Evolutionary conservation across 176 grass and related monocot species (phyloP).

Genomic region (Dendrocalamus sinicus): DNA sequence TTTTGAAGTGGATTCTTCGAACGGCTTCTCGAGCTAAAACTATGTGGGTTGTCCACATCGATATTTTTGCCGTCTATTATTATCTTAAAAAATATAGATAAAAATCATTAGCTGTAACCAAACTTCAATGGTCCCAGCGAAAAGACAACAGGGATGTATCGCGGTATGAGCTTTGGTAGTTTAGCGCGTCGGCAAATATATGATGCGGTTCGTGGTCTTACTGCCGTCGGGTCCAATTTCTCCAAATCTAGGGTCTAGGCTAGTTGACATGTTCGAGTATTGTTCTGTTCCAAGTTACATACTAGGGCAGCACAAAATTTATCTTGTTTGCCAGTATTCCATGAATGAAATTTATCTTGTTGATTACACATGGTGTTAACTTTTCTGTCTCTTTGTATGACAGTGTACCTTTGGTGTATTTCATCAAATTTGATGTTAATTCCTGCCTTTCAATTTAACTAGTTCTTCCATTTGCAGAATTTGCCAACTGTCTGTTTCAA

Average conservation of each 20-base stretch:
- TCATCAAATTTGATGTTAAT: background rate
- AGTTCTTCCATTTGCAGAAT: constrained; percentile 50
- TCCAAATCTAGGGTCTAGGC: background rate
- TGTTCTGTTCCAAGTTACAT: background rate
- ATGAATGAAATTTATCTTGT: background rate
- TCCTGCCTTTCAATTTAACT: background rate
- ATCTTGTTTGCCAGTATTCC: background rate
- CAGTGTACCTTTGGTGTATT: constrained; percentile 1
- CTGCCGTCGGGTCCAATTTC: background rate
- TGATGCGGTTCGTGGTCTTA: background rate
- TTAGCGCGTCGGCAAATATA: background rate
- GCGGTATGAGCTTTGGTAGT: no score
- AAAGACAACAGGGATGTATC: no score
- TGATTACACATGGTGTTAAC: background rate
- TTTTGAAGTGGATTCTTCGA: no score
- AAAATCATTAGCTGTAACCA: no score
- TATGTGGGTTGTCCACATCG: no score
- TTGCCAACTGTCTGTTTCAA: constrained; percentile 35
- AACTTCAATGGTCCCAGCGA: no score
- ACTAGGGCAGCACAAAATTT: background rate
- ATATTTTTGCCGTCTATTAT: no score
- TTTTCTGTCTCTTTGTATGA: background rate
- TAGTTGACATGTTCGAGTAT: background rate
- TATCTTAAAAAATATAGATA: no score
- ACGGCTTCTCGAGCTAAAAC: no score